Evolutionary conservation across 805 yeast genomes (phyloP).

Genomic region (Saturnispora mendoncae): DNA sequence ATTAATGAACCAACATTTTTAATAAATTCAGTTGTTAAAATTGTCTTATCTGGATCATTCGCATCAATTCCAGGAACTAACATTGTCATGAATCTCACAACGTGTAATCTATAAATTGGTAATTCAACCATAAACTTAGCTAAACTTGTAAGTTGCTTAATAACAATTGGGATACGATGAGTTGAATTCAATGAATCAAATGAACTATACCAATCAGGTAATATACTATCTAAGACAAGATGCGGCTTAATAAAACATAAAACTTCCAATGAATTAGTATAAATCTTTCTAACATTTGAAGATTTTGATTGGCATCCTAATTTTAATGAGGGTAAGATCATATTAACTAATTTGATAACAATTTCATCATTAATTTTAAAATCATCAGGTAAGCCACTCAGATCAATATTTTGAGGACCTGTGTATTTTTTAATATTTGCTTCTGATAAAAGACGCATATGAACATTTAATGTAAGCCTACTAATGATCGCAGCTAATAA

Average conservation of each 20-base stretch:
- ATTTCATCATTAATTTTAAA: slow-evolving; percentile 21
- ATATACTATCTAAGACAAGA: slow-evolving; percentile 41
- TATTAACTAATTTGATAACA: slow-evolving; percentile 20
- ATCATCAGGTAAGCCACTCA: slow-evolving; percentile 16
- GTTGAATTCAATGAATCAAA: slow-evolving; percentile 58
- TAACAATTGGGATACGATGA: slow-evolving; percentile 68
- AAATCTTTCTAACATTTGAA: slow-evolving; percentile 43
- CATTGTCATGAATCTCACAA: slow-evolving; percentile 63
- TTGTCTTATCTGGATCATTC: slow-evolving; percentile 71
- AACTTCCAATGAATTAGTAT: slow-evolving; percentile 51
- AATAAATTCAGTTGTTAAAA: slow-evolving; percentile 57
- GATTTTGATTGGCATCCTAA: slow-evolving; percentile 77
- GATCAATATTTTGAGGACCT: slow-evolving; percentile 4
- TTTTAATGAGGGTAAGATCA: slow-evolving; percentile 47
- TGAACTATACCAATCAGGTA: slow-evolving; percentile 72
- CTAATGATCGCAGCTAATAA: slow-evolving; percentile 58
- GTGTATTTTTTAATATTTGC: slow-evolving; percentile 29
- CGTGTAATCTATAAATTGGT: slow-evolving; percentile 64
- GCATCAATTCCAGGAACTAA: slow-evolving; percentile 78
- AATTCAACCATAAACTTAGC: slow-evolving; percentile 57
- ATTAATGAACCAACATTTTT: slow-evolving; percentile 62
- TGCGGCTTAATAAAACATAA: slow-evolving; percentile 56
- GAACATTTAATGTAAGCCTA: slow-evolving; percentile 50
- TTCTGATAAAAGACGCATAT: slow-evolving; percentile 48
- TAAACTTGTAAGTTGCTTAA: slow-evolving; percentile 56